These are phyloP conservation scores for Termitomyces heimii DNA, from an alignment of 768 basidiomycete species.

Conservation along the genomic window DNA sequence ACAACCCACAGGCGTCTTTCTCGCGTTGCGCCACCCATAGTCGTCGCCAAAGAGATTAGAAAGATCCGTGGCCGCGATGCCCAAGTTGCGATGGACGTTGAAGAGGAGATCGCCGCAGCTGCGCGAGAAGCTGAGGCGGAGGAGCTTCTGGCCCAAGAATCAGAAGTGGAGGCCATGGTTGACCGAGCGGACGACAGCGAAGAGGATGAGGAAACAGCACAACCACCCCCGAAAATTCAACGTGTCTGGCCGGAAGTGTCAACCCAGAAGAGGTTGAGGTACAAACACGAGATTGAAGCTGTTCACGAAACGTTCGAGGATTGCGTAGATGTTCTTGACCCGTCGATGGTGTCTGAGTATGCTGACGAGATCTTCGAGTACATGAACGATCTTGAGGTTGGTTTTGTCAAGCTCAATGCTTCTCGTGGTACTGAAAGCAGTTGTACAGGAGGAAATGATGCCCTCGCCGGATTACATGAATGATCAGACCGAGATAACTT, in stretches of 20 bases:
- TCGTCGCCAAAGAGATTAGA: constrained; percentile 33
- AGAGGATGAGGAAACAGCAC: constrained; percentile 28
- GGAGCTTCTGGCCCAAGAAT: constrained; percentile 35
- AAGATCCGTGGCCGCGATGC: constrained; percentile 28
- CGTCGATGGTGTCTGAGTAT: constrained; percentile 97
- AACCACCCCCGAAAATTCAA: constrained; percentile 32
- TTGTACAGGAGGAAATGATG: constrained; percentile 72
- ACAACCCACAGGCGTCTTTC: constrained; percentile 31
- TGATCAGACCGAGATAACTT: constrained; percentile 85
- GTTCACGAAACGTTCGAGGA: constrained; percentile 69
- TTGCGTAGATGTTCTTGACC: constrained; percentile 69
- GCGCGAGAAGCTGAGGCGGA: constrained; percentile 36
- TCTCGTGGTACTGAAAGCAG: constrained; percentile 14
- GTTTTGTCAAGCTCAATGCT: constrained; percentile 16
- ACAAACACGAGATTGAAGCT: constrained; percentile 56
- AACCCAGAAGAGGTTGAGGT: constrained; percentile 52
- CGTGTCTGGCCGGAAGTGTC: constrained; percentile 73
- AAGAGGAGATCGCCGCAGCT: constrained; percentile 32
- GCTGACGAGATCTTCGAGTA: constrained; percentile 97
- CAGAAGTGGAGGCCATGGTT: constrained; percentile 63
- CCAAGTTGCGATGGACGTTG: constrained; percentile 62
- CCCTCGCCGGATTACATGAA: constrained; percentile 92
- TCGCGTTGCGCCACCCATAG: constrained; percentile 36
- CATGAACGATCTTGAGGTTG: constrained; percentile 90
- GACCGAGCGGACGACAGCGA: constrained; percentile 46